Evolutionary conservation across 2,329 filamentous ascomycete species (phyloP), one percentile per base, ranked within the genome.

Genomic region (Cladosporium cucumerinum): DNA sequence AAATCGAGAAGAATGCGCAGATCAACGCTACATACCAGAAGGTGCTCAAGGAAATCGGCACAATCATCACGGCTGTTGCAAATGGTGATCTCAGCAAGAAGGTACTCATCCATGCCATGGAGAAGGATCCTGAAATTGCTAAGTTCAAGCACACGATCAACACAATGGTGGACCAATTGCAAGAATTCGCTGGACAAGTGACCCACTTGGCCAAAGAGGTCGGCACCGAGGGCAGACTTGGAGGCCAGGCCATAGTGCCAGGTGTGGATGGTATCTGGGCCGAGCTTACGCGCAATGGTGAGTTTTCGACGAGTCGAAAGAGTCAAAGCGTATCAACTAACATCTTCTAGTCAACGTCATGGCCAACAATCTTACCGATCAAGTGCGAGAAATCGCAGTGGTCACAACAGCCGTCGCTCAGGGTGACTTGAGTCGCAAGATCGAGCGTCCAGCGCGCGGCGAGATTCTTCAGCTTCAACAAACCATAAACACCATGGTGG

Each of bases 21-120:
- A 95, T 96, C 75, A 99, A 99, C 78, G 89, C 97, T 78, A 96
- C 95, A 72, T 99, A 98, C 85, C 93, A 98, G 77, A 98, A 98
- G 79, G 95, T 95, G 12, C 82, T 99, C 36, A 88, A 93, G 69
- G 95, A 99, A 78, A 98, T 99, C 71, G 95, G 95, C 72, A 95
- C 94, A 75, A 98, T 99, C 72, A 92, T 98, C 73, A 97, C 95
- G 25, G 93, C 94, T 68, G 95, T 98, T 70, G 95, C 94, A 65
- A 92, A 92, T 73, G 94, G 94, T 79, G 94, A 98, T 76, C 84
- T 98, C 67, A 97, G 93, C 77, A 97, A 97, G 84, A 96, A 97
- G 80, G 94, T 97, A 68, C 87, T 94, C 73, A 96, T 98, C 77
- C 95, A 97, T 76, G 91, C 91, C 4, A 89, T 96, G 70, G 94